A percentile compares a stretch with the other conserved stretches of the same genome.
phyloP scores from a whole-genome alignment of 108 stramenopile genomes.

The Cylindrotheca fusiformis region DNA sequence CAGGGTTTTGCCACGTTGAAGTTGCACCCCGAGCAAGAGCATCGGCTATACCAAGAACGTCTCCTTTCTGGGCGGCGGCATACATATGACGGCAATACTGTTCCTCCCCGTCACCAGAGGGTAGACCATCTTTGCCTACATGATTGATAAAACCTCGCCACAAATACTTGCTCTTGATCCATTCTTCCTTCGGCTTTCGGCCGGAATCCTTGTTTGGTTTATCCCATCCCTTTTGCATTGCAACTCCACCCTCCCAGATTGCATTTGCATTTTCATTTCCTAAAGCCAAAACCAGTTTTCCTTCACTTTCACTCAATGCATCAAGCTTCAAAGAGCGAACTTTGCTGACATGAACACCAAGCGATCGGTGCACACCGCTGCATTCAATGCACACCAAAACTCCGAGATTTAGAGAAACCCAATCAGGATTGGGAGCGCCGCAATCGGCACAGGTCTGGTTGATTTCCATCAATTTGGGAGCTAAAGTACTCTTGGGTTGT shows the following conservation, averaged over 20 bases:
- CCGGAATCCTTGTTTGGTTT: slow-evolving; percentile 52
- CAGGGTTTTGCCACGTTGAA: slow-evolving; percentile 64
- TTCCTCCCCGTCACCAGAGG: slow-evolving; percentile 51
- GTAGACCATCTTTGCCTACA: slow-evolving; percentile 45
- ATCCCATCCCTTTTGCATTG: slow-evolving; percentile 79
- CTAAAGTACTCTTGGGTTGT: slow-evolving; percentile 34
- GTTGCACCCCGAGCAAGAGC: slow-evolving; percentile 78
- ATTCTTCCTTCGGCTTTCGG: slow-evolving; percentile 75
- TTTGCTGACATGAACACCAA: slow-evolving; percentile 97
- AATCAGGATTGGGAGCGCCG: slow-evolving; percentile 71
- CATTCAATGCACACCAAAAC: slow-evolving; percentile 95
- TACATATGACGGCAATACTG: slow-evolving; percentile 63
- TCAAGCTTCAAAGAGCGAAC: slow-evolving; percentile 78
- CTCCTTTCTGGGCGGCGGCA: slow-evolving; percentile 55
- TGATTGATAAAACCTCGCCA: slow-evolving; percentile 86
- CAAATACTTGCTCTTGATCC: slow-evolving; percentile 85
- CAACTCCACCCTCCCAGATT: slow-evolving; percentile 81
- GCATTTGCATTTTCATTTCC: slow-evolving; percentile 76
- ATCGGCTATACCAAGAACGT: slow-evolving; percentile 53
- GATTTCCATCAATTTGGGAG: slow-evolving; percentile 56
- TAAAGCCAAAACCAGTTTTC: slow-evolving; percentile 49
- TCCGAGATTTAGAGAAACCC: slow-evolving; percentile 86
- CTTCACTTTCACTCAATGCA: slow-evolving; percentile 59
- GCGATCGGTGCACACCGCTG: slow-evolving; percentile 95
- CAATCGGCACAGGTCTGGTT: slow-evolving; percentile 85